Percentiles rank a stretch among this genome's conserved stretches.
Evolutionary conservation across 2,329 filamentous ascomycete species (phyloP).

Genomic region (Talaromyces amestolkiae): DNA sequence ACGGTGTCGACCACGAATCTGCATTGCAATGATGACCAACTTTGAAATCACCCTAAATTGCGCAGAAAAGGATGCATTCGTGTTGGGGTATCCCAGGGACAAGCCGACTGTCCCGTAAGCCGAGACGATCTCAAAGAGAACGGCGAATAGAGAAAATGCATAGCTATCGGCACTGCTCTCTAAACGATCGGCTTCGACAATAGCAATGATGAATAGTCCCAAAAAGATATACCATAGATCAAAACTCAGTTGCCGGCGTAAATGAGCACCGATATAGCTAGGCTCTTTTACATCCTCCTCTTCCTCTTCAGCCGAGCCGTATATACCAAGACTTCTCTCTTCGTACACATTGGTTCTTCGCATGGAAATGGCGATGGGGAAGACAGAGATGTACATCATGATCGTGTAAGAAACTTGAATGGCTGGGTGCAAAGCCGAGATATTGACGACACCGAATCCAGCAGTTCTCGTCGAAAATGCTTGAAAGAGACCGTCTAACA

Average conservation of each 20-base stretch:
- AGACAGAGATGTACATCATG: conserved; percentile 99
- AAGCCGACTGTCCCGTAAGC: conserved; percentile 94
- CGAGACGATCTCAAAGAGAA: conserved; percentile 81
- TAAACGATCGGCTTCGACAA: conserved; percentile 75
- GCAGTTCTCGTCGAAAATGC: conserved; percentile 86
- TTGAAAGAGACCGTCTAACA: conserved; percentile 87
- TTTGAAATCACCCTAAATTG: conserved; percentile 73
- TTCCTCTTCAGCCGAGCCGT: conserved; percentile 64
- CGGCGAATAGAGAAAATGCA: conserved; percentile 64
- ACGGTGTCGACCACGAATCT: conserved; percentile 63
- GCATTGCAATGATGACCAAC: conserved; percentile 65
- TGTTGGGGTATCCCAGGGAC: conserved; percentile 73
- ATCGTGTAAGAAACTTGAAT: conserved; percentile 92
- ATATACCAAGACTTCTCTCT: conserved; percentile 65
- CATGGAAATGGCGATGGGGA: conserved; percentile 93
- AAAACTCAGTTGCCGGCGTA: conserved; percentile 90
- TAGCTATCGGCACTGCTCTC: conserved; percentile 56
- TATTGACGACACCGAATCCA: conserved; percentile 78
- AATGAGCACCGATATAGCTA: conserved; percentile 85
- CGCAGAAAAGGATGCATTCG: conserved; percentile 76
- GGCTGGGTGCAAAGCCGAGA: conserved; percentile 77
- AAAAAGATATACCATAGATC: conserved; percentile 97
- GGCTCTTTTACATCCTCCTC: conserved; percentile 58
- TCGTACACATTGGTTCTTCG: conserved; percentile 95
- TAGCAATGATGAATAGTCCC: conserved; percentile 87